Evolutionary conservation across 345 rosid species (phyloP).

Genomic region (Arabidopsis thaliana): TAIR10.1 NC_003076.8:25785001-25785500

Average conservation of each 20-base stretch:
- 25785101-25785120: constrained; percentile 79
- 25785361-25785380: constrained; percentile 94
- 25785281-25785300: neutral
- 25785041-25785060: constrained; percentile 67
- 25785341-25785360: constrained; percentile 92
- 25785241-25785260: constrained; percentile 83
- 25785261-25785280: constrained; percentile 65
- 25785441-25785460: constrained; percentile 82
- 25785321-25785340: constrained; percentile 29
- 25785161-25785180: constrained; percentile 38
- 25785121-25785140: constrained; percentile 50
- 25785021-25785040: constrained; percentile 85
- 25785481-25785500: constrained; percentile 90
- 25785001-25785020: constrained; percentile 81
- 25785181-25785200: constrained; percentile 69
- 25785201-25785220: constrained; percentile 98
- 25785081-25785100: constrained; percentile 90
- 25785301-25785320: neutral
- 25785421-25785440: constrained; percentile 93
- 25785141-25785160: constrained; percentile 54
- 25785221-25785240: constrained; percentile 96
- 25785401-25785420: constrained; percentile 91
- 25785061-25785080: constrained; percentile 89
- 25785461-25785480: constrained; percentile 61
- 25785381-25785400: constrained; percentile 87